Base-by-base conservation (phyloP, 176 grass and related monocot species). In the Oryza meyeriana region DNA sequence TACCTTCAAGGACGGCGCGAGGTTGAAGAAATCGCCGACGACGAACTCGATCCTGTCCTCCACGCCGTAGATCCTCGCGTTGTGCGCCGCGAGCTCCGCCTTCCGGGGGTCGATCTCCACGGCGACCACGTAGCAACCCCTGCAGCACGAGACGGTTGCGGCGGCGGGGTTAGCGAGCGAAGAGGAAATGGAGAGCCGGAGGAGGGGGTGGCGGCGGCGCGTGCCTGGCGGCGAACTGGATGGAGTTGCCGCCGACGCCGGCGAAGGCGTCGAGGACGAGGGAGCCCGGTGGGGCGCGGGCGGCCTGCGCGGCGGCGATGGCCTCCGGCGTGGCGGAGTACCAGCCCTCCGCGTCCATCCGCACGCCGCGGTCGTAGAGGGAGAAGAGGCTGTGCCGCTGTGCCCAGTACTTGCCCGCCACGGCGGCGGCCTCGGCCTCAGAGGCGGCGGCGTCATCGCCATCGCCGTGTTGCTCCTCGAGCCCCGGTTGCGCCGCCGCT, bases 271-370 rank as follows among this genome's bases (percentile, higher is more conserved):
- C 89, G 35, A 94, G 30, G 81, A 94, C 87, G 35, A 94, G 6
- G 77, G 58, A 74, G 24, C 42, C 8, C 41, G 80, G 48, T 8
- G 67, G n/a, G 35, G 89, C 84, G 31, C 86, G 76, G 36, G 72
- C 41, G 30, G 92, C 92, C 47, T 94, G 92, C 58, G 61, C 47
- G 42, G 80, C 92, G 24, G 92, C 92, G 63, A 94, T 32, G 62
- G 84, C 14, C 84, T 94, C 92, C 32, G 89, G 92, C 29, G 89
- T 94, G 26, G 66, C 84, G 24, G 92, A 94, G 80, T 85, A 94
- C 92, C 92, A 94, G 61, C 86, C 86, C 86, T 94, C 89, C 9
- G 89, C 77, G 84, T 94, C 92, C 92, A 94, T 82, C 30, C 77
- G 80, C 70, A 94, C 85, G 77, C 92, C 92, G 24, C 74, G 81